Conservation (phyloP, 1,284 basidiomycete species). For the Cystobasidium pallidum region DNA sequence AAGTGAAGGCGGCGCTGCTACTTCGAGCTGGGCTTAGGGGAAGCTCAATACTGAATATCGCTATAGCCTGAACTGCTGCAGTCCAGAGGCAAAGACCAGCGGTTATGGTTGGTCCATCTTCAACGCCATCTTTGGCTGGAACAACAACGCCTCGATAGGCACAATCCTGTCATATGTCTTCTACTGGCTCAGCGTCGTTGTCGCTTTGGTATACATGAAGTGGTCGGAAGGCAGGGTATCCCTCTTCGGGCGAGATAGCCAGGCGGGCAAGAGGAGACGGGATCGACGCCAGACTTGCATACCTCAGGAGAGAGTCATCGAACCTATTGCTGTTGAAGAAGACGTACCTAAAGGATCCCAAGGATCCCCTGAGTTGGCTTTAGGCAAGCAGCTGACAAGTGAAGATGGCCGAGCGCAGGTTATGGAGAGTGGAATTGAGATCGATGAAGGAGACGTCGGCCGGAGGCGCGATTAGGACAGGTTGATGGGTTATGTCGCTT, state of each 20-base stretch:
- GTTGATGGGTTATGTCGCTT: too few species aligned
- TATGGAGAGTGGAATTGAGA: background rate
- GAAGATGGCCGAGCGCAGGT: background rate
- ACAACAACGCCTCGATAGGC: slow-evolving; percentile 61
- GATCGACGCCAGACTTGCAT: background rate
- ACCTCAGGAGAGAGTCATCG: background rate
- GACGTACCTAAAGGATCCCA: slow-evolving; percentile 11
- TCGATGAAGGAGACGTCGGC: background rate
- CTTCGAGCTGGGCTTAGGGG: slow-evolving; percentile 3
- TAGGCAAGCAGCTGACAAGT: slow-evolving; percentile 1
- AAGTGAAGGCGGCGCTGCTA: slow-evolving; percentile 1
- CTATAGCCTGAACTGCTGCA: slow-evolving; percentile 70
- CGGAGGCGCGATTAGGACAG: background rate
- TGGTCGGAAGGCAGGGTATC: slow-evolving; percentile 62
- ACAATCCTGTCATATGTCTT: slow-evolving; percentile 69
- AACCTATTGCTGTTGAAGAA: background rate
- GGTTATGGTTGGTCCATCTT: slow-evolving; percentile 72
- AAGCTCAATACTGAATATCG: background rate
- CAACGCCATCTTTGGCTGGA: slow-evolving; percentile 67
- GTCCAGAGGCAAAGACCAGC: slow-evolving; percentile 65
- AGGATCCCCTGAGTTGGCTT: slow-evolving; percentile 3
- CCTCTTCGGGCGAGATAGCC: slow-evolving; percentile 55
- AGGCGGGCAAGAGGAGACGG: slow-evolving; percentile 43
- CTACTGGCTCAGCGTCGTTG: slow-evolving; percentile 76
- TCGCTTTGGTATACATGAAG: slow-evolving; percentile 69